Base-by-base conservation (phyloP, 371 early-diverging fungal genomes). In the Zychaea mexicana region DNA sequence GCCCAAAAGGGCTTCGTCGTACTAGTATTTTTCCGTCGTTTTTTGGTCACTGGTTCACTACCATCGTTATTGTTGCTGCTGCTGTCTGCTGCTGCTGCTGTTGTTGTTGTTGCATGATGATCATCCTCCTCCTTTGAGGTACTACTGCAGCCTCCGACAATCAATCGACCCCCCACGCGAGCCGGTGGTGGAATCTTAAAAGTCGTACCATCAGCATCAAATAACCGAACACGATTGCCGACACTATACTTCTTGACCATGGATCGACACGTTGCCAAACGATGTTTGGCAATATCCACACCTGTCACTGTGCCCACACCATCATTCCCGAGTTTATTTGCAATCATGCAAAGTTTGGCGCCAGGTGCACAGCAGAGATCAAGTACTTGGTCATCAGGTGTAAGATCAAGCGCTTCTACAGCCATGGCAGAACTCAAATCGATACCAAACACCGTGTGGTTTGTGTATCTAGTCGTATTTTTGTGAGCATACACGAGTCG, bases 281-380 rank as follows among this genome's bases (percentile, higher is more conserved):
- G 84, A 65, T 90, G 87, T 3, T 65, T 52, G 0, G 91, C 88
- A 32, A 96, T 76, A 71, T 98, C 98, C 0, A 98, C 96, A 1
- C 97, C 98, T 0, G 98, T 98, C 1, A 92, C 90, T 0, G 93
- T 92, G 1, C 97, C 95, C 27, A 71, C 56, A 21, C 85, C 88
- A 2, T 77, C 64, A 21, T 70, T 61, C 3, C 81, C 82, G 42
- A 92, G 70, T 2, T 91, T 45, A 66, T 96, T 93, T 3, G 90
- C 82, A 33, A 94, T 80, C 75, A 91, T 84, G 64, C 92, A 88
- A 13, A 96, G 79, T 65, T 97, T 97, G 17, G 90, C 93, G 1
- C 97, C 94, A 3, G 90, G 90, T 13, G 90, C 91, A 61, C 88
- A 93, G 61, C 95, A 94, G 13, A 94, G 64, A 75, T 94, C 94